phyloP scores from a whole-genome alignment of 2,329 filamentous ascomycete genomes.

The Pyrenophora teres region DNA sequence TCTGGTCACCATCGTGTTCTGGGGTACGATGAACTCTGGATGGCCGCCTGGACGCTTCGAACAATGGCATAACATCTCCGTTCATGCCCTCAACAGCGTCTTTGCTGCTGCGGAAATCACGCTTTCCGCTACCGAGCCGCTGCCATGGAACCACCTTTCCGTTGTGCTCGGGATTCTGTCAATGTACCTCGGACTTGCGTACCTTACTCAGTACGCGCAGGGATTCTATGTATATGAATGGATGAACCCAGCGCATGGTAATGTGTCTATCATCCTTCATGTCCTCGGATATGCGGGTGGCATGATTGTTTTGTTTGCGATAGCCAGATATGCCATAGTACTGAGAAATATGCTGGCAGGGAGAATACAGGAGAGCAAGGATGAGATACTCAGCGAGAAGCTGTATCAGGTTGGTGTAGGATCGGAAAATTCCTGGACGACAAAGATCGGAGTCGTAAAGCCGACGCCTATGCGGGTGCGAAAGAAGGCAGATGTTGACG shows the following conservation, averaged over 20 bases:
- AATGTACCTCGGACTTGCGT: constrained; percentile 73
- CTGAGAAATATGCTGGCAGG: constrained; percentile 17
- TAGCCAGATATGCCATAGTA: constrained; percentile 22
- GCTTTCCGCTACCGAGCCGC: constrained; percentile 65
- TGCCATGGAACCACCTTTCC: constrained; percentile 65
- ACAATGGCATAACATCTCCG: constrained; percentile 65
- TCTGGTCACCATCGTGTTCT: constrained; percentile 49
- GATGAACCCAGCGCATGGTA: constrained; percentile 35
- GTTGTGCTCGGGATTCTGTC: constrained; percentile 69
- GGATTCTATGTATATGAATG: constrained; percentile 74
- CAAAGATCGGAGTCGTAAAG: constrained; percentile 11
- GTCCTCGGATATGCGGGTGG: constrained; percentile 29
- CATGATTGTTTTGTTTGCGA: constrained; percentile 24
- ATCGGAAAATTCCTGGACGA: constrained; percentile 19
- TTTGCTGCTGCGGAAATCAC: constrained; percentile 76
- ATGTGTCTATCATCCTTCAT: constrained; percentile 27
- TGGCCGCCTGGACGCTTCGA: constrained; percentile 50
- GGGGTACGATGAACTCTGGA: constrained; percentile 43
- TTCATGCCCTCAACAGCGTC: constrained; percentile 73
- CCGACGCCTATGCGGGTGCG: constrained; percentile 6
- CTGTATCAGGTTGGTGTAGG: constrained; percentile 10
- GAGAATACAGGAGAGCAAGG: constrained; percentile 6
- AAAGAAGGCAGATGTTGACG: not conserved
- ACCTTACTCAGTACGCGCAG: constrained; percentile 69
- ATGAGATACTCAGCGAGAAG: constrained; percentile 14